Percentiles rank a stretch among this genome's conserved stretches.
phyloP scores from a whole-genome alignment of 2,329 filamentous ascomycete species.

The Aspergillus tubingensis region DNA sequence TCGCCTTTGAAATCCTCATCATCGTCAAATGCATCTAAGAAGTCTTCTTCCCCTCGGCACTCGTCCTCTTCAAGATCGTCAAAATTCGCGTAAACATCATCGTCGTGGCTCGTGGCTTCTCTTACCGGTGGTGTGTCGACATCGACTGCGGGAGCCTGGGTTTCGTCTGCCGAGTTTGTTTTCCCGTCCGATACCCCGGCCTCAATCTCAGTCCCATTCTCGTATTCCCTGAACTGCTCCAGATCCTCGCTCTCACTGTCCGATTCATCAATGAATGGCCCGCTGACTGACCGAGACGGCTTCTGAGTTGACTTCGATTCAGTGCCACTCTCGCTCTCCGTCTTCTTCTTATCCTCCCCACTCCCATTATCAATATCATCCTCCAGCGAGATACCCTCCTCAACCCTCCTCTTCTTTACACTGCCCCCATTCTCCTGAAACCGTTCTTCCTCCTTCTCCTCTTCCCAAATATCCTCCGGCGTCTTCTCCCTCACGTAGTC shows the following conservation, averaged over 20 bases:
- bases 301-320: slow-evolving; percentile 4
- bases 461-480: slow-evolving; percentile 40
- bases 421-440: slow-evolving; percentile 36
- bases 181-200: neutral
- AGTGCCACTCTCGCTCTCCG: neutral
- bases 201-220: slow-evolving; percentile 13
- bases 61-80: slow-evolving; percentile 64
- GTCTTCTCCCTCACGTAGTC: slow-evolving; percentile 25
- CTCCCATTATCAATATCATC: neutral
- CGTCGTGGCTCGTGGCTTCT: slow-evolving; percentile 51
- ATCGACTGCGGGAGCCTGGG: slow-evolving; percentile 21
- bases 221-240: slow-evolving; percentile 27
- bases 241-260: slow-evolving; percentile 58
- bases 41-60: slow-evolving; percentile 64
- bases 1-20: slow-evolving; percentile 44
- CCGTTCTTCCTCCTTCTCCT: slow-evolving; percentile 16
- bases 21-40: slow-evolving; percentile 62
- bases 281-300: slow-evolving; percentile 24
- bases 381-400: slow-evolving; percentile 24
- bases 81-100: slow-evolving; percentile 56
- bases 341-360: neutral
- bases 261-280: slow-evolving; percentile 48
- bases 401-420: slow-evolving; percentile 38
- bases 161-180: slow-evolving; percentile 11
- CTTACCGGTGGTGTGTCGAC: slow-evolving; percentile 48